A percentile compares a stretch with the other conserved stretches of the same genome.
Evolutionary conservation across 345 rosid species (phyloP).

Genomic region (Syzygium jambos): DNA sequence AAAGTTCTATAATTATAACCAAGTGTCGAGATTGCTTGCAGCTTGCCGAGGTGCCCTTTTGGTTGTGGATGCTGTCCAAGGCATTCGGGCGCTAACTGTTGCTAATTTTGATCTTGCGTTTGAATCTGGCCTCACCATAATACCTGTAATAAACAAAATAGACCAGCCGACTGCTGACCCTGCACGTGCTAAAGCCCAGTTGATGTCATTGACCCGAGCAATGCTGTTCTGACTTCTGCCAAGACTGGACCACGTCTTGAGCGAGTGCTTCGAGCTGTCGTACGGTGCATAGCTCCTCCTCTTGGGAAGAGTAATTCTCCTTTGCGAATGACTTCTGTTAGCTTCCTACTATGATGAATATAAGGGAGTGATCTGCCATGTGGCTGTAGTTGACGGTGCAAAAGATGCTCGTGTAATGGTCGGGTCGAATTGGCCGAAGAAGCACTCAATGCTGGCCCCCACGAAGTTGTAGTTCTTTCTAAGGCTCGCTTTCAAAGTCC

Average conservation of each 20-base stretch:
- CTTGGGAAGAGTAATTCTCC: constrained; percentile 57
- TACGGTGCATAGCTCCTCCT: constrained; percentile 82
- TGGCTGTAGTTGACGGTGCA: constrained; percentile 88
- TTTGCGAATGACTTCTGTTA: constrained; percentile 84
- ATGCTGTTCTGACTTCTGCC: constrained; percentile 88
- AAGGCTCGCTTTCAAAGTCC: too few relatives aligned
- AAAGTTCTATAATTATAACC: constrained; percentile 56
- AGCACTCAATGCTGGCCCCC: too few relatives aligned
- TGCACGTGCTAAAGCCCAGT: constrained; percentile 87
- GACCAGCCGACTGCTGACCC: constrained; percentile 99
- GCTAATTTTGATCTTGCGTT: constrained; percentile 96
- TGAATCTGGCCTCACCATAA: constrained; percentile 67
- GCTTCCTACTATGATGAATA: constrained; percentile 95
- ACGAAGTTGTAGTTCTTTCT: too few relatives aligned
- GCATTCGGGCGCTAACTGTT: constrained; percentile 96
- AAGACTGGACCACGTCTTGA: constrained; percentile 94
- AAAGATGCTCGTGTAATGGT: too few relatives aligned
- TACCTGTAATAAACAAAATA: constrained; percentile 88
- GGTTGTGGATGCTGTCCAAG: constrained; percentile 98
- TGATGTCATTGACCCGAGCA: constrained; percentile 69
- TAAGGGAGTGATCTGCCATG: constrained; percentile 91
- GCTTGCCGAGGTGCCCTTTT: constrained; percentile 98
- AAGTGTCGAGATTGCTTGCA: constrained; percentile 93
- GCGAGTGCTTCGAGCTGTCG: constrained; percentile 85
- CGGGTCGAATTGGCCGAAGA: too few relatives aligned